Base-by-base conservation (phyloP, 371 early-diverging fungal genomes). In the Syncephalis plumigaleata region DNA sequence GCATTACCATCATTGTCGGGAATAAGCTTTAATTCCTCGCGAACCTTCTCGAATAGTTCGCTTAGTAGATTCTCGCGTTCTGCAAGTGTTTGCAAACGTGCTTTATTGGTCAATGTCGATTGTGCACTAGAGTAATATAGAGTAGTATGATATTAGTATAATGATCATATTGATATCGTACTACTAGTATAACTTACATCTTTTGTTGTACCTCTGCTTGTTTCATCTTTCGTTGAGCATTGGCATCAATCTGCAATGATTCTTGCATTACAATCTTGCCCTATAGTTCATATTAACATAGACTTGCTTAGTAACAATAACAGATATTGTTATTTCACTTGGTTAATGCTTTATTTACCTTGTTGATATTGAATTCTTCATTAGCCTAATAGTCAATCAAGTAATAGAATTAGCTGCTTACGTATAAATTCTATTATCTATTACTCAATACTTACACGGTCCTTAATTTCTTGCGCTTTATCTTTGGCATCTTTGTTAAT, bases 281-380 rank as follows among this genome's bases (percentile, higher is more conserved):
- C 81, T 81, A 52, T 31, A 31, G 27, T 16, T 20, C n/a, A 18
- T n/a, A n/a, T 22, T 24, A 16, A 31, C n/a, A 42, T 15, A 25
- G 48, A 23, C 39, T 36, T 43, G 24, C 5, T 48, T 36, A 43
- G 25, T 39, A 47, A 39, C 17, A 23, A 15, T 9, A 22, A 39
- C 37, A 18, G 1, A 17, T n/a, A 22, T 36, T 17, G 22, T 40
- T 42, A 40, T 15, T 45, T 7, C 11, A 49, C 40, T 3, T n/a
- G n/a, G n/a, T n/a, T n/a, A n/a, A n/a, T n/a, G n/a, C n/a, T 27
- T 9, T 36, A 37, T 61, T 58, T 67, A 84, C 87, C 79, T 92
- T 91, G 67, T 95, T 96, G 68, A 96, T 96, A 66, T 93, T 94
- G 78, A 94, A 94, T 58, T 96, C 97, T 60, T 96, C 97, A 66